Evolutionary conservation across 805 yeast genomes (phyloP), one percentile per base, ranked within the genome.

Genomic region (Groenewaldozyma tartarivorans): DNA sequence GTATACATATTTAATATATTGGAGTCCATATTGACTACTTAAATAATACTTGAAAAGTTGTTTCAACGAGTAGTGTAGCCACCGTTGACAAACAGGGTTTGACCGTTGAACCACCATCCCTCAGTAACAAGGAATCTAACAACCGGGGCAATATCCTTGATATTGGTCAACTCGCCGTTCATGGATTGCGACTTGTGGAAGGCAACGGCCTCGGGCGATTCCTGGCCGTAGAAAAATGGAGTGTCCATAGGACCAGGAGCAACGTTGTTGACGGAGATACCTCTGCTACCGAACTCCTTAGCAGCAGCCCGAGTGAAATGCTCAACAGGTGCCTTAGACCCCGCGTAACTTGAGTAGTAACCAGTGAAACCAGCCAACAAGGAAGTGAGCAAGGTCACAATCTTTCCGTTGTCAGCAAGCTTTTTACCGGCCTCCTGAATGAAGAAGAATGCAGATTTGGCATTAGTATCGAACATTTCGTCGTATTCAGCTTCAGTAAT

Each of bases 181-280:
- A 69, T 47, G 13, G 71, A 71, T 46, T 61, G 67, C n/a, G 74
- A 60, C 60, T 76, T 77, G 63, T 69, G 75, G 55, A 59, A 77
- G 22, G 61, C 76, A 42, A 77, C 67, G 43, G 71, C 71, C 24
- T 66, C 73, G 13, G 64, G 58, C 19, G 66, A 63, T 58, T 78
- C 84, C 58, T 74, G 79, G 15, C 75, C 74, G 51, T 77, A 75
- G 56, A 79, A 77, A 80, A 81, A 65, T 22, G 77, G 80, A 5
- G 86, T 77, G 43, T 69, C 73, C 48, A 80, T 77, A 57, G 81
- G 81, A 17, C 90, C 90, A 20, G 88, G 90, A 15, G 81, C 75
- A n/a, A 81, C 70, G 19, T 78, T 68, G 59, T 78, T 81, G 41
- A 78, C 85, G 48, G 86, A 68, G 19, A 84, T 84, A 47, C 77